These are phyloP conservation scores for Aspergillus phoenicis DNA, from an alignment of 2,329 filamentous ascomycete genomes.

Conservation along the genomic window DNA sequence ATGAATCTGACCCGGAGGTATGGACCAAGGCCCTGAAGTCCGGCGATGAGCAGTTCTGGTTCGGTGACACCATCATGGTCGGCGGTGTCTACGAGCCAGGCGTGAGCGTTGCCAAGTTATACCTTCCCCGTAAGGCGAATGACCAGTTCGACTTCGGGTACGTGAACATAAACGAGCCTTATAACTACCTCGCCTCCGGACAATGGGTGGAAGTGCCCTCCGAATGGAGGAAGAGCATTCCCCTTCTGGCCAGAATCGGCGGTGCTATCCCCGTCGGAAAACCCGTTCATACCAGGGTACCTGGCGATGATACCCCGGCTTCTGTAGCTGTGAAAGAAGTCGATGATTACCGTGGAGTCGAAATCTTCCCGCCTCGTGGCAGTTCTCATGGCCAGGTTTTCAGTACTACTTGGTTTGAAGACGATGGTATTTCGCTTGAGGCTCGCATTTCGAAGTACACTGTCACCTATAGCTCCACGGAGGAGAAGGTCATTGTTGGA, in stretches of 20 bases:
- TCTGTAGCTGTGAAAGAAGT: constrained; percentile 42
- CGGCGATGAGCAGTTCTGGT: constrained; percentile 73
- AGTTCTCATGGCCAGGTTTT: constrained; percentile 44
- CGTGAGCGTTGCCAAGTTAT: constrained; percentile 57
- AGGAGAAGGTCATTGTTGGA: constrained; percentile 48
- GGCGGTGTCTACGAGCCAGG: constrained; percentile 69
- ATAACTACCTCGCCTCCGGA: constrained; percentile 58
- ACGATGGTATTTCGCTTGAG: constrained; percentile 57
- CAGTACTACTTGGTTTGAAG: constrained; percentile 56
- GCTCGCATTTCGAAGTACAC: constrained; percentile 48
- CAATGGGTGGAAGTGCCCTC: constrained; percentile 57
- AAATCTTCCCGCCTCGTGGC: constrained; percentile 58
- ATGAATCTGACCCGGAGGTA: constrained; percentile 66
- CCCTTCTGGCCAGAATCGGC: constrained; percentile 59
- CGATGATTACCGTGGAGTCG: constrained; percentile 60
- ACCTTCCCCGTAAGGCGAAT: constrained; percentile 57
- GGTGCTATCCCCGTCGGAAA: constrained; percentile 57
- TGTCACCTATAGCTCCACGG: constrained; percentile 48
- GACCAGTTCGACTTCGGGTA: constrained; percentile 57
- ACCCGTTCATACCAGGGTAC: constrained; percentile 53
- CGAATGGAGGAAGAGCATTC: constrained; percentile 58
- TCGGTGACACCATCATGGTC: constrained; percentile 67
- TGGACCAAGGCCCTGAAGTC: constrained; percentile 63
- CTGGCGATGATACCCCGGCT: constrained; percentile 53
- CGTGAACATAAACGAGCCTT: constrained; percentile 64